Base-by-base conservation (phyloP, 2,329 filamentous ascomycete genomes). In the Ophiocordyceps camponoti-saundersi region DNA sequence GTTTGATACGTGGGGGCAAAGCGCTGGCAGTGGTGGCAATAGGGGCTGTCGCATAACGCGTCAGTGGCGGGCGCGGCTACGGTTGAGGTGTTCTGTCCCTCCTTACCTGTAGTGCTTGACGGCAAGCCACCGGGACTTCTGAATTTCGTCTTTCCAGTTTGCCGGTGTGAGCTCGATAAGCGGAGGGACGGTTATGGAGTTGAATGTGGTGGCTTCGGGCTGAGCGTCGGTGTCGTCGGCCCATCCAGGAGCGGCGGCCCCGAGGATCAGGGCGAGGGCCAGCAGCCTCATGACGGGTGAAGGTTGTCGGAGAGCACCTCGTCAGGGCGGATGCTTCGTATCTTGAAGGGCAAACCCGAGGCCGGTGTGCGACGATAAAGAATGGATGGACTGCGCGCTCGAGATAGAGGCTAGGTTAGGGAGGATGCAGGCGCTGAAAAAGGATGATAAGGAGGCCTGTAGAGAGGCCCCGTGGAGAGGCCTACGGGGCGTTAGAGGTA, bases 1-100 rank as follows among this genome's bases (percentile, higher is more conserved):
- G 89, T 95, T 65, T 96, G 88, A 71, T 79, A 95, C 45, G 78
- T 81, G 8, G 92, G 92, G 46, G 85, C 87, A 57, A 87, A 85
- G 45, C 74, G 70, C 60, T 74, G 73, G 67, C 89, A 95, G 63
- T 95, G 87, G 44, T 72, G 73, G 63, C 75, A 79, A 53, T 69
- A 77, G 12, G 75, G 75, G 55, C 75, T 79, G 49, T 8, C 21
- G 15, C 13, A 29, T 29, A 57, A 56, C 61, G 41, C 3, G 48
- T 55, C 48, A 60, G 60, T 11, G 36, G 46, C 42, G 46, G 39
- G 22, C 15, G 15, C 16, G n/a, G 10, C 44, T 20, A 20, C 20
- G 6, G 16, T n/a, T 11, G 36, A 47, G 3, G 20, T 10, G 18
- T 12, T 22, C 4, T 11, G 15, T 10, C 13, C 13, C 20, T 11